phyloP scores from a whole-genome alignment of 2,329 filamentous ascomycete genomes.

The Neobulgaria alba region DNA sequence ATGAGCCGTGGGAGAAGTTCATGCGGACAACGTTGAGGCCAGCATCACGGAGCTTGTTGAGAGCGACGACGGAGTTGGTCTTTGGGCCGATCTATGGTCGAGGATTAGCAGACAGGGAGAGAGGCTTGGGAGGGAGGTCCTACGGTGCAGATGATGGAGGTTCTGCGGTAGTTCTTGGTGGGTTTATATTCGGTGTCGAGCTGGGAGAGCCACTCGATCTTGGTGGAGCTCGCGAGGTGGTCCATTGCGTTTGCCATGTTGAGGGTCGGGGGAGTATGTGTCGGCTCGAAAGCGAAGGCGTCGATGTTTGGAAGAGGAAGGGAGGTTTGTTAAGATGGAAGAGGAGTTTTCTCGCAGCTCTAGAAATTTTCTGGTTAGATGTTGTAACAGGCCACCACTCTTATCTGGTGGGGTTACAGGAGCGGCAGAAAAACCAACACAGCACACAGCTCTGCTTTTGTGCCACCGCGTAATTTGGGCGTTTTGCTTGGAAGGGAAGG shows the following conservation, averaged over 20 bases:
- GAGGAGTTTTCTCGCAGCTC: neutral
- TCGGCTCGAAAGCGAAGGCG: neutral
- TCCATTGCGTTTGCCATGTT: constrained; percentile 61
- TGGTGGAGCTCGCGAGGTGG: constrained; percentile 71
- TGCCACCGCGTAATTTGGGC: too few relatives aligned
- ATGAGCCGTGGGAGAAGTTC: constrained; percentile 96
- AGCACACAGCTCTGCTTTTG: too few relatives aligned
- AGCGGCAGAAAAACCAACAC: too few relatives aligned
- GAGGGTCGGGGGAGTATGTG: constrained; percentile 3
- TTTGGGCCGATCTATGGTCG: constrained; percentile 78
- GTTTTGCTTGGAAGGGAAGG: neutral
- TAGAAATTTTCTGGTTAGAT: neutral
- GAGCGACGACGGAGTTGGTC: constrained; percentile 96
- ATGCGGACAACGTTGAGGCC: constrained; percentile 98
- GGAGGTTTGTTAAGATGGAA: neutral
- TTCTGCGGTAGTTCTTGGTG: constrained; percentile 84
- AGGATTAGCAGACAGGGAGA: neutral
- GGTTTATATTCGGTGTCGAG: constrained; percentile 86
- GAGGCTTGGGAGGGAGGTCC: neutral
- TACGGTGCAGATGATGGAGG: constrained; percentile 84
- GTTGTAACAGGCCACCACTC: neutral
- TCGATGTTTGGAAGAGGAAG: neutral
- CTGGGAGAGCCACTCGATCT: constrained; percentile 55
- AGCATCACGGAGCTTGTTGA: constrained; percentile 83
- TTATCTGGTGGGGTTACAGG: neutral